These are phyloP conservation scores for Suhomyces coccinellae DNA, from an alignment of 1,139 yeast genomes.

Conservation along the genomic window DNA sequence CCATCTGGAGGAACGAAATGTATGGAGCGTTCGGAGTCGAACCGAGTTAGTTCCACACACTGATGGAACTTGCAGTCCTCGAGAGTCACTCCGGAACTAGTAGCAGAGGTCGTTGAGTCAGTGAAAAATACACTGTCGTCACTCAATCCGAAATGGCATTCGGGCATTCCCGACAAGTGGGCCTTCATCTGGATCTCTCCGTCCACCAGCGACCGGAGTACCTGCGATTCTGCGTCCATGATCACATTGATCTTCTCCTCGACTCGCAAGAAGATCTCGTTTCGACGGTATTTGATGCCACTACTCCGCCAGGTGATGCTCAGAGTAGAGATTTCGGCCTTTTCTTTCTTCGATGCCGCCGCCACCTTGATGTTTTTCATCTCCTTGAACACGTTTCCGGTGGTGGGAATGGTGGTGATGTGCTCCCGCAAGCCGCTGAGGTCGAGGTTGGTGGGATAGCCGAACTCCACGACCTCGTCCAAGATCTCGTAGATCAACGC, in stretches of 20 bases:
- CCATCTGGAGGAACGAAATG: conserved; percentile 92
- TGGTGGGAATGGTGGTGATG: conserved; percentile 24
- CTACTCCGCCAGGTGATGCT: conserved; percentile 64
- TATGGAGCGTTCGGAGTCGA: conserved; percentile 66
- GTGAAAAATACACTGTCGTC: conserved; percentile 36
- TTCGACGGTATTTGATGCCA: conserved; percentile 77
- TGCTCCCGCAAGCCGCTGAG: conserved; percentile 32
- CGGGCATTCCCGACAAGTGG: conserved; percentile 74
- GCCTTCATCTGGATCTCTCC: conserved; percentile 75
- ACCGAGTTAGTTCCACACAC: conserved; percentile 71
- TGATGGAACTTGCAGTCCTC: conserved; percentile 90
- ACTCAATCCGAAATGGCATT: conserved; percentile 62
- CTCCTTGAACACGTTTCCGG: conserved; percentile 27
- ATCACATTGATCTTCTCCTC: conserved; percentile 73
- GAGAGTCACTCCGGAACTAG: conserved; percentile 48
- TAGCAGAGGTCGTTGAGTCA: conserved; percentile 6
- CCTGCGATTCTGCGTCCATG: conserved; percentile 58
- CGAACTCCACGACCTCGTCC: conserved; percentile 79
- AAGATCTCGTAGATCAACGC: conserved; percentile 69
- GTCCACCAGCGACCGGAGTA: conserved; percentile 71
- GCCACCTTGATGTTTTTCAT: conserved; percentile 6
- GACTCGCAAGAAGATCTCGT: conserved; percentile 78
- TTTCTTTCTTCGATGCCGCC: conserved; percentile 1
- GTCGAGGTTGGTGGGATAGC: conserved; percentile 78
- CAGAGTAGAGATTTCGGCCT: conserved; percentile 4